Conservation (phyloP, 1,284 basidiomycete genomes). For the Puccinia coronata region DNA sequence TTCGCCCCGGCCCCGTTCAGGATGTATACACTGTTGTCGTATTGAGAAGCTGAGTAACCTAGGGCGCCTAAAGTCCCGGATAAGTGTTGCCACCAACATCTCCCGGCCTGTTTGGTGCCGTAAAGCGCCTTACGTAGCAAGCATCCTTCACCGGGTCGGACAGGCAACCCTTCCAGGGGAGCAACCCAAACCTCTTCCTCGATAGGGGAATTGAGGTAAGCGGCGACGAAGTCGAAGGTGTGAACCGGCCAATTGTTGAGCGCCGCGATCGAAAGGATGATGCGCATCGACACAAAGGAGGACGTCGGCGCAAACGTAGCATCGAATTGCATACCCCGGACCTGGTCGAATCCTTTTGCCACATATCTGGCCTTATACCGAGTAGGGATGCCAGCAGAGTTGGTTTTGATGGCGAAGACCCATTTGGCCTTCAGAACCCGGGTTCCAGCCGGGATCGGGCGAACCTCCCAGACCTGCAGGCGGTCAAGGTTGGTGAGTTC, state of each 20-base stretch:
- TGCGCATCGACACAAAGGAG: neutral
- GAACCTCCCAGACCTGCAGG: neutral
- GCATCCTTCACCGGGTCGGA: no score
- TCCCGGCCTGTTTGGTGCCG: no score
- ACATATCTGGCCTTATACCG: neutral
- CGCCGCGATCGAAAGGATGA: neutral
- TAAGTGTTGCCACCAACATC: no score
- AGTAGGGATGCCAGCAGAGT: neutral
- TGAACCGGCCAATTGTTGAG: neutral
- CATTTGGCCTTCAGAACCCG: neutral
- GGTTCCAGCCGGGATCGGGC: neutral
- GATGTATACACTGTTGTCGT: neutral
- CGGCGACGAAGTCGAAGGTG: neutral
- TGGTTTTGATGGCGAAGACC: neutral
- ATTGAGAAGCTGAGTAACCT: no score
- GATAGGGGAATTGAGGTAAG: constrained; percentile 2
- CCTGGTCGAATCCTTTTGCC: neutral
- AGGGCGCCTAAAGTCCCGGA: no score
- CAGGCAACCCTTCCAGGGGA: neutral
- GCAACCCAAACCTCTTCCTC: constrained; percentile 2
- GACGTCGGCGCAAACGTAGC: neutral
- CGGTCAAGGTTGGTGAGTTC: neutral
- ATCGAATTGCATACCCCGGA: neutral
- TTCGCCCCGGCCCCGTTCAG: neutral
- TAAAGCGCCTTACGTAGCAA: no score